Evolutionary conservation across 1,284 basidiomycete genomes (phyloP).

Genomic region (Malassezia brasiliensis): DNA sequence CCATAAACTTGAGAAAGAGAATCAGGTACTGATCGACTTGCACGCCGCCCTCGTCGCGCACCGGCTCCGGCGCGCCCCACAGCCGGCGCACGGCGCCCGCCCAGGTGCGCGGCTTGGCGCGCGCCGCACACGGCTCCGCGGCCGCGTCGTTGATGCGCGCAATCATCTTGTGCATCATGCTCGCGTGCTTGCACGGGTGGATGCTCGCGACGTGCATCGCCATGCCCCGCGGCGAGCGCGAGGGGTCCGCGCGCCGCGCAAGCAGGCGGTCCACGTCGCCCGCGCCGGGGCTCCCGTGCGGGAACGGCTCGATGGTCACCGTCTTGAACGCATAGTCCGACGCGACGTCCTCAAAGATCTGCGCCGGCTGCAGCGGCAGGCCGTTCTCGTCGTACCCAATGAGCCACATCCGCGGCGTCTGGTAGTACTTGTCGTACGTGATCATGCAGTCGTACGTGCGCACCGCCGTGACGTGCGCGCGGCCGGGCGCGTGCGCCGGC

Average conservation of each 20-base stretch:
- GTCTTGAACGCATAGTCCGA: slow-evolving; percentile 97
- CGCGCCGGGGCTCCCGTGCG: slow-evolving; percentile 63
- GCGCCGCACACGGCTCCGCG: slow-evolving; percentile 5
- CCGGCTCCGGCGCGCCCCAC: slow-evolving; percentile 47
- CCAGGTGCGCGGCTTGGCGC: slow-evolving; percentile 55
- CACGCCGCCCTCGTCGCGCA: slow-evolving; percentile 8
- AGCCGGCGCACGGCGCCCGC: slow-evolving; percentile 62
- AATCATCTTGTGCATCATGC: slow-evolving; percentile 99
- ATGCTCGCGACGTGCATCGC: slow-evolving; percentile 56
- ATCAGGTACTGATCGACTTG: slow-evolving; percentile 46
- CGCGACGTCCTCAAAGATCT: slow-evolving; percentile 95
- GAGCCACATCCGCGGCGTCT: slow-evolving; percentile 45
- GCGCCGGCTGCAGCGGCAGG: slow-evolving; percentile 55
- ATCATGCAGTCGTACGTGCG: slow-evolving; percentile 99
- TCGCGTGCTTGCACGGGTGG: slow-evolving; percentile 96
- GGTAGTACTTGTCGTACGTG: slow-evolving; percentile 76
- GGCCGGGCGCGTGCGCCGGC: neutral
- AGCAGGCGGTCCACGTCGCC: slow-evolving; percentile 14
- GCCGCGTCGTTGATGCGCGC: slow-evolving; percentile 76
- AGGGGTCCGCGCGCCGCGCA: neutral
- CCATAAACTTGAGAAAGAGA: slow-evolving; percentile 47
- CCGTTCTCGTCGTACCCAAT: slow-evolving; percentile 46
- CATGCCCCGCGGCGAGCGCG: slow-evolving; percentile 16
- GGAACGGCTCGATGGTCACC: slow-evolving; percentile 95
- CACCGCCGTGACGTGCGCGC: slow-evolving; percentile 46